These are phyloP conservation scores for Cinnamomum chago DNA, from an alignment of 164 flowering plant genomes.

Conservation along the genomic window DNA sequence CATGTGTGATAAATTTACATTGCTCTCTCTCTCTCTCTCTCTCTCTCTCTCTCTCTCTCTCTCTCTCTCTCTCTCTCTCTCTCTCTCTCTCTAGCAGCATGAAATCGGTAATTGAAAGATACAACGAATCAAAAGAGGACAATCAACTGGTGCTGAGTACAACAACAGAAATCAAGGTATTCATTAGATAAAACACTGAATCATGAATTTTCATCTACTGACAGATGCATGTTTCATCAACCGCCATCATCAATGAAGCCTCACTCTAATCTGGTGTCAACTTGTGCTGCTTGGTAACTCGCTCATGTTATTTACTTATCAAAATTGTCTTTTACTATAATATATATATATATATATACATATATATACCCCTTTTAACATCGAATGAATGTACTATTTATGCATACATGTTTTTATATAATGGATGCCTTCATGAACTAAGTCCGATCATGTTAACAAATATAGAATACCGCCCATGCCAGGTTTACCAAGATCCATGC, in stretches of 20 bases:
- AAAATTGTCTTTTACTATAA: too few species aligned
- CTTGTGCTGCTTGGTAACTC: neutral
- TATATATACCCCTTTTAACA: too few species aligned
- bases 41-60: too few species aligned
- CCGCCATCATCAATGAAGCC: neutral
- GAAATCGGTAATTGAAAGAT: constrained; percentile 67
- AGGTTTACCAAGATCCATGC: neutral
- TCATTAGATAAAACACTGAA: neutral
- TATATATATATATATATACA: too few species aligned
- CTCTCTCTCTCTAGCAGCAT: constrained; percentile 37
- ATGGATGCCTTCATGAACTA: neutral
- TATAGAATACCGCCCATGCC: too few species aligned
- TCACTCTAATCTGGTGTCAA: neutral
- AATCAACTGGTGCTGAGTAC: constrained; percentile 45
- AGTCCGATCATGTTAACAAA: neutral
- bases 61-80: too few species aligned
- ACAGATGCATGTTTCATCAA: neutral
- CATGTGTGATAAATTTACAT: too few species aligned
- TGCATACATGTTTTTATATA: neutral
- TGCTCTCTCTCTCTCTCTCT: neutral
- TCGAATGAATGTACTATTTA: too few species aligned
- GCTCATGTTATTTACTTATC: too few species aligned
- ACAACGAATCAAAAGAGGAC: constrained; percentile 66
- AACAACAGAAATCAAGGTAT: constrained; percentile 76
- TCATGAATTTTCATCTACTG: neutral